These are phyloP conservation scores for Pyronema omphalodes DNA, from an alignment of 495 filamentous ascomycete genomes.

Conservation along the genomic window DNA sequence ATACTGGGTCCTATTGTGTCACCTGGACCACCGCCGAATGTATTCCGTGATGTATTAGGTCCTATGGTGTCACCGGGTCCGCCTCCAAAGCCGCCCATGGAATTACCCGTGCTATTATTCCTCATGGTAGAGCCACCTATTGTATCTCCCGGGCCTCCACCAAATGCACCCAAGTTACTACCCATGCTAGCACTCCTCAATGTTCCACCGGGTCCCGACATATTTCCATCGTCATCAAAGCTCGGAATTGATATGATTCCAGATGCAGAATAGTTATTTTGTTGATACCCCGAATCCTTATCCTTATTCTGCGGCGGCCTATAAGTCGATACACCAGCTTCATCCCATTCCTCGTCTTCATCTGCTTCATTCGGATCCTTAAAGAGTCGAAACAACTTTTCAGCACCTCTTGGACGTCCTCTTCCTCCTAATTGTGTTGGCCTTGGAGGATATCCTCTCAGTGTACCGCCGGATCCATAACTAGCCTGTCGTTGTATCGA, in stretches of 20 bases:
- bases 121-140: too few relatives aligned
- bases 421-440: background rate
- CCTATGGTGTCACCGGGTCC: too few relatives aligned
- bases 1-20: too few relatives aligned
- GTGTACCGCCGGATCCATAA: background rate
- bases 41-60: too few relatives aligned
- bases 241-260: constrained; percentile 20
- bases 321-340: too few relatives aligned
- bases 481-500: background rate
- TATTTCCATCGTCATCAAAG: constrained; percentile 19
- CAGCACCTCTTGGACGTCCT: background rate
- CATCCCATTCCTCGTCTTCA: background rate
- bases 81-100: too few relatives aligned
- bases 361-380: background rate
- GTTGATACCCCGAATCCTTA: background rate
- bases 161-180: too few relatives aligned
- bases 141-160: too few relatives aligned
- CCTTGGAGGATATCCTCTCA: background rate
- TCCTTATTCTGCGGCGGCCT: background rate
- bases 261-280: background rate
- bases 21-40: too few relatives aligned
- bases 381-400: constrained; percentile 1
- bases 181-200: too few relatives aligned
- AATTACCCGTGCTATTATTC: too few relatives aligned
- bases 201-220: background rate